These are phyloP conservation scores for Morella rubra DNA, from an alignment of 306 rosid species.

Conservation along the genomic window DNA sequence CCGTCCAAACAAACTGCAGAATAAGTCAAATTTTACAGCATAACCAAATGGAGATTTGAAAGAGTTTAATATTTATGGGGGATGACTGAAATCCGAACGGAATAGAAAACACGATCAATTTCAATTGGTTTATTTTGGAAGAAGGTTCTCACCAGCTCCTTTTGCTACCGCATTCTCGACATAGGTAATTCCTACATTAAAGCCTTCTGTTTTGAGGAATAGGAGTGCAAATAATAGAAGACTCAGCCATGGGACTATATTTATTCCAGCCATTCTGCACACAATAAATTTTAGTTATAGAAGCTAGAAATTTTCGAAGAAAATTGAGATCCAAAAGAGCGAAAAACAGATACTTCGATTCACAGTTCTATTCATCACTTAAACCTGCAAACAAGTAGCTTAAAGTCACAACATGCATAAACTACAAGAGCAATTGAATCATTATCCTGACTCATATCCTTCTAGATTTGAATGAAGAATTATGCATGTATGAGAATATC, in stretches of 20 bases:
- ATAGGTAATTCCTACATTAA: constrained; percentile 64
- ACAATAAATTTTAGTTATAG: constrained; percentile 17
- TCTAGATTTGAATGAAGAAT: not conserved
- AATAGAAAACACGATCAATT: constrained; percentile 8
- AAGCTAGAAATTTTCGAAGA: constrained; percentile 13
- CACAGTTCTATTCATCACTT: not conserved
- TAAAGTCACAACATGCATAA: not conserved
- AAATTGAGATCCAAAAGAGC: constrained; percentile 10
- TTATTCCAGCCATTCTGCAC: constrained; percentile 64
- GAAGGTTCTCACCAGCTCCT: constrained; percentile 80
- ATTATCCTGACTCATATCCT: not conserved
- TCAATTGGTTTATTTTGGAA: not conserved
- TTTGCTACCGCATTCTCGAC: constrained; percentile 59
- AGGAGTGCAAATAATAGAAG: constrained; percentile 40
- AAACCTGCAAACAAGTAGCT: not conserved
- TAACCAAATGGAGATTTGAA: not conserved
- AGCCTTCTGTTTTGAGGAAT: constrained; percentile 48
- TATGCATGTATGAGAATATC: not conserved
- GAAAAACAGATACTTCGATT: not conserved
- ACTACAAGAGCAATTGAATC: not conserved
- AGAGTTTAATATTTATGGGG: not conserved
- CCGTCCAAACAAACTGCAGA: constrained; percentile 94
- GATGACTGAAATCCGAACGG: constrained; percentile 3
- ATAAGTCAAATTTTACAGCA: constrained; percentile 21
- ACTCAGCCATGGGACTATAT: constrained; percentile 42